Conservation (phyloP, 78 protist genomes). For the Polysphondylium violaceum region DNA sequence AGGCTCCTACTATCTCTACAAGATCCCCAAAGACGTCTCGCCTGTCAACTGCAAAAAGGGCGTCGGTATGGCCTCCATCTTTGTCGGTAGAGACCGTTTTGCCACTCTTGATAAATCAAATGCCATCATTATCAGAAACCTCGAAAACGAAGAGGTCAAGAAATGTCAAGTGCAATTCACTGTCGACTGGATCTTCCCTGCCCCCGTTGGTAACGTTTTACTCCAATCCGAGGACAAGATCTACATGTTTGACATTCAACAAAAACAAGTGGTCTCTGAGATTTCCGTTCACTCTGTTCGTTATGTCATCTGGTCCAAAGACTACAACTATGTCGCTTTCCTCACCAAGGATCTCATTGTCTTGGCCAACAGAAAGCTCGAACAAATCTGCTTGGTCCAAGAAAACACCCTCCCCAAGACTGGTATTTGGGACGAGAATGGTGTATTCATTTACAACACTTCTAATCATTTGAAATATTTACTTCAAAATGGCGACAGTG, state of each 20-base stretch:
- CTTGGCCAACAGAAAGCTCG: slow-evolving; percentile 84
- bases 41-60: slow-evolving; percentile 86
- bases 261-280: slow-evolving; percentile 77
- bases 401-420: slow-evolving; percentile 94
- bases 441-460: slow-evolving; percentile 96
- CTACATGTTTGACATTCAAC: slow-evolving; percentile 94
- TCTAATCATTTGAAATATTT: slow-evolving; percentile 96
- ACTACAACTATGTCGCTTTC: slow-evolving; percentile 92
- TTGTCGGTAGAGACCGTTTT: slow-evolving; percentile 94
- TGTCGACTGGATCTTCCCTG: slow-evolving; percentile 91
- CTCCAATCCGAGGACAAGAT: slow-evolving; percentile 90
- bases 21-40: slow-evolving; percentile 76
- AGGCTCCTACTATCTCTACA: slow-evolving; percentile 93
- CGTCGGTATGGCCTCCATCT: slow-evolving; percentile 90
- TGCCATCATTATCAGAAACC: slow-evolving; percentile 84
- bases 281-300: slow-evolving; percentile 78
- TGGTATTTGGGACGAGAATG: slow-evolving; percentile 96
- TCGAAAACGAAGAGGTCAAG: slow-evolving; percentile 92
- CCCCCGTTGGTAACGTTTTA: slow-evolving; percentile 91
- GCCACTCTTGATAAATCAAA: slow-evolving; percentile 94
- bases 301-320: slow-evolving; percentile 95
- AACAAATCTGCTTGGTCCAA: slow-evolving; percentile 90
- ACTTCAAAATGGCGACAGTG: slow-evolving; percentile 94
- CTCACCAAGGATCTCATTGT: slow-evolving; percentile 87
- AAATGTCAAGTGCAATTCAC: slow-evolving; percentile 78